Evolutionary conservation across 73 alveolate genomes (phyloP), one percentile per base, ranked within the genome.

Genomic region (Paramecium octaurelia): DNA sequence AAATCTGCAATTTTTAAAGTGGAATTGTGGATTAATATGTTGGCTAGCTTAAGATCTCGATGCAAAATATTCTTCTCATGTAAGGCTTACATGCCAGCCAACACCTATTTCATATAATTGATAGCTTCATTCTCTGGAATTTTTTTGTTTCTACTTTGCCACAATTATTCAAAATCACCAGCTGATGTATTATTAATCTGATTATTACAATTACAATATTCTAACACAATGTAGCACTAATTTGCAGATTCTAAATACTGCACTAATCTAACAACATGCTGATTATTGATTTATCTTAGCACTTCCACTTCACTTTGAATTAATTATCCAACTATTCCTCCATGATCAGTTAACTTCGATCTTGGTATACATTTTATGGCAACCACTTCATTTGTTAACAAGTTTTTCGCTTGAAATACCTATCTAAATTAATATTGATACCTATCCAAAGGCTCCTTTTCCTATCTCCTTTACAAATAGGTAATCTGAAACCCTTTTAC

Each of bases 41-140:
- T 97, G 16, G 95, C 98, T 20, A 98, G 98, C 44, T 97, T 97
- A 29, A 97, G 68, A 92, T 97, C 99, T 69, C 96, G 43, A 86
- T 98, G 99, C 2, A 97, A 93, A 7, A 97, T 96, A 43, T 95
- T 95, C 86, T 94, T 95, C 73, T 92, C 92, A 88, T 98, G 99
- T 73, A 97, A 93, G 84, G 97, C 95, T 36, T 93, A 68, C 21
- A 97, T 92, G 4, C 98, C 99, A 35, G 96, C 68, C 12, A 97
- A 92, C 0, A 98, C 92, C 85, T 97, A 96, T 57, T 88, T 94
- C 96, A 96, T 93, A 58, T 94, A 86, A 38, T 89, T 85, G n/a
- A 97, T 96, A 10, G 98, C 99, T 36, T 94, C 95, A 44, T 92
- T 92, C 88, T 97, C 99, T 10, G 95, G 83, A 14, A 89, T 42